phyloP scores from a whole-genome alignment of 768 basidiomycete species.

The Lactarius evosmus region DNA sequence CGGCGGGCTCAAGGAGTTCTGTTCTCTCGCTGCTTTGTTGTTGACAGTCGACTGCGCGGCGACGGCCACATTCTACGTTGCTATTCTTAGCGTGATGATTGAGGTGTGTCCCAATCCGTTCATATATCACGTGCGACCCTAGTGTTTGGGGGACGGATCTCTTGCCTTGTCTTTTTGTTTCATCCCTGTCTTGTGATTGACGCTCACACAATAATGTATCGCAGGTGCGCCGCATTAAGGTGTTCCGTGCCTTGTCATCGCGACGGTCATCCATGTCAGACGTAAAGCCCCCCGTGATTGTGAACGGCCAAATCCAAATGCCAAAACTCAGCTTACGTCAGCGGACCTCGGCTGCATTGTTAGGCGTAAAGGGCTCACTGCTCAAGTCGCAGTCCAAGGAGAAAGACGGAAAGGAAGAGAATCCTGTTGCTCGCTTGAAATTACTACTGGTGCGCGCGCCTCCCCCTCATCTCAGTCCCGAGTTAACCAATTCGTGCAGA shows the following conservation, averaged over 20 bases:
- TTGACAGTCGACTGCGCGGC: conserved; percentile 83
- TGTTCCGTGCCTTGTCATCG: conserved; percentile 51
- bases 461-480: conserved; percentile 11
- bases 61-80: conserved; percentile 86
- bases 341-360: conserved; percentile 33
- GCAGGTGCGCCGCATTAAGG: conserved; percentile 70
- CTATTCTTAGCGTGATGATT: conserved; percentile 91
- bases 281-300: conserved; percentile 25
- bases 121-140: conserved; percentile 2
- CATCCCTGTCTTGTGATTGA: conserved; percentile 13
- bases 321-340: conserved; percentile 31
- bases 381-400: conserved; percentile 38
- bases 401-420: conserved; percentile 52
- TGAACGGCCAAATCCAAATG: conserved; percentile 28
- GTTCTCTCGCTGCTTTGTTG: conserved; percentile 88
- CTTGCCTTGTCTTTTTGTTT: conserved; percentile 21
- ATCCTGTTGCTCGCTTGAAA: conserved; percentile 85
- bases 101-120: conserved; percentile 53
- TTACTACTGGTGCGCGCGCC: conserved; percentile 66
- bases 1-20: conserved; percentile 89
- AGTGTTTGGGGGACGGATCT: conserved; percentile 14
- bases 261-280: conserved; percentile 32
- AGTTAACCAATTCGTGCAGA: conserved; percentile 39
- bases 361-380: conserved; percentile 53
- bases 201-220: conserved; percentile 13